Conservation (phyloP, 2,329 filamentous ascomycete species). For the Aureobasidium namibiae region DNA sequence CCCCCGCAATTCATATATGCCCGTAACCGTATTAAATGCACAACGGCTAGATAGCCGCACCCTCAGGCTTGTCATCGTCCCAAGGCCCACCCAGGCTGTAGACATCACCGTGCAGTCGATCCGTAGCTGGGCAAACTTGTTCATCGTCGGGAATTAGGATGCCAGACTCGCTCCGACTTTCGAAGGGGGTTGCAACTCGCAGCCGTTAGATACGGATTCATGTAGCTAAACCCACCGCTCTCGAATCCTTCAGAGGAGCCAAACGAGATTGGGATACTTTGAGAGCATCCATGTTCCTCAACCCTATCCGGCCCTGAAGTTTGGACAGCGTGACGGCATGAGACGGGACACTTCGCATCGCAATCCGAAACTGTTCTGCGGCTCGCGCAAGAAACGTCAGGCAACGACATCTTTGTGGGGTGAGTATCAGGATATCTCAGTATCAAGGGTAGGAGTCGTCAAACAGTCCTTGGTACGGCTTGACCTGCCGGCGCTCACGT, state of each 20-base stretch:
- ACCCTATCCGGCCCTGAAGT: background rate
- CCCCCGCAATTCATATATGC: constrained; percentile 1
- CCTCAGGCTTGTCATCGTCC: background rate
- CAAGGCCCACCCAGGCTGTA: background rate
- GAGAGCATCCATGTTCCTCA: background rate
- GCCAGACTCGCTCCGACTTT: background rate
- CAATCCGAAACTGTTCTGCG: background rate
- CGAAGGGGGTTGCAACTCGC: background rate
- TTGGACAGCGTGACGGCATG: background rate
- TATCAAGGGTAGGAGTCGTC: background rate
- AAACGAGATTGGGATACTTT: background rate
- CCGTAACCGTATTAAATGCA: background rate
- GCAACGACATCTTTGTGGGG: background rate
- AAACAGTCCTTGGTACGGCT: background rate
- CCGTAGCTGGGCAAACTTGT: background rate
- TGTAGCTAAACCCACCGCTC: background rate
- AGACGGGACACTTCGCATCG: background rate
- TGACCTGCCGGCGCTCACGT: background rate
- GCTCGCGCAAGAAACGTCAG: background rate
- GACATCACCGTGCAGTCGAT: background rate
- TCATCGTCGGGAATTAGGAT: background rate
- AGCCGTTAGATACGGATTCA: constrained; percentile 3
- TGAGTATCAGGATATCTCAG: background rate
- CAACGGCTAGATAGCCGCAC: background rate
- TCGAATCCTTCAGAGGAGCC: background rate